These are phyloP conservation scores for Chaetoceros tenuissimus DNA, from an alignment of 108 stramenopile genomes.

Conservation along the genomic window DNA sequence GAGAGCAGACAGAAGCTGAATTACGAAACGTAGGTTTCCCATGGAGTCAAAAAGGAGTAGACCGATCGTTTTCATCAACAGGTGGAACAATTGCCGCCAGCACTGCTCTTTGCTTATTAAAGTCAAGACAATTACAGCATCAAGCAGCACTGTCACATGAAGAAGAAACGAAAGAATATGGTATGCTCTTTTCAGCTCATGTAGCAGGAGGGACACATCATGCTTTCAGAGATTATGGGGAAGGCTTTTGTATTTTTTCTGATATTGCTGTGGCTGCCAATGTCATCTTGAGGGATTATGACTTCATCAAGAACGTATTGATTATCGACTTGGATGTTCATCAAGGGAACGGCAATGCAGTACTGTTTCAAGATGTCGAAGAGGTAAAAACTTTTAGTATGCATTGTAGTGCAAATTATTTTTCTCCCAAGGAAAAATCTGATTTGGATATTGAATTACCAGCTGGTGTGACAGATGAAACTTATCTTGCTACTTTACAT, in stretches of 20 bases:
- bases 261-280: constrained; percentile 90
- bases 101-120: constrained; percentile 43
- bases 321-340: constrained; percentile 91
- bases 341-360: constrained; percentile 91
- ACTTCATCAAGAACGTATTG: constrained; percentile 42
- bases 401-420: constrained; percentile 79
- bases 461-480: constrained; percentile 54
- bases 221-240: constrained; percentile 85
- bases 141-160: not conserved
- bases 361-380: constrained; percentile 49
- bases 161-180: constrained; percentile 12
- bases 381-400: constrained; percentile 70
- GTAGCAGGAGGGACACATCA: constrained; percentile 94
- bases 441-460: constrained; percentile 81
- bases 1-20: constrained; percentile 67
- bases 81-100: constrained; percentile 89
- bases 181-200: constrained; percentile 58
- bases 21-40: constrained; percentile 90
- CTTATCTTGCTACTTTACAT: constrained; percentile 55
- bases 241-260: constrained; percentile 89
- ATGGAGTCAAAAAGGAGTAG: constrained; percentile 72
- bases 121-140: constrained; percentile 10
- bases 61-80: constrained; percentile 68
- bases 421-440: constrained; percentile 63
- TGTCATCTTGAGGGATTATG: constrained; percentile 55